Conservation (phyloP, 768 basidiomycete genomes). For the Pleurotus giganteus region DNA sequence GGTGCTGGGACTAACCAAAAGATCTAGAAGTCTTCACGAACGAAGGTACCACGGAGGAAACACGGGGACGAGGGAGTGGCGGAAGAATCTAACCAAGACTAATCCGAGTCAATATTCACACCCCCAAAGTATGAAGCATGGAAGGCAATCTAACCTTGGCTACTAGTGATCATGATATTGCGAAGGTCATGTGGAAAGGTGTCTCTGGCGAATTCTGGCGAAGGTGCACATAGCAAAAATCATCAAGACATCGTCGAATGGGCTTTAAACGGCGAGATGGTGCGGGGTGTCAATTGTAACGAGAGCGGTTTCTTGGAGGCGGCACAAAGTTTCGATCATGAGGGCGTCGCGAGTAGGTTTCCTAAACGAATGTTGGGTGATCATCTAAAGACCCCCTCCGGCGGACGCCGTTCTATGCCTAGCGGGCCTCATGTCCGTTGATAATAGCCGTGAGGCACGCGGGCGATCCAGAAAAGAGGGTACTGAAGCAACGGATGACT, state of each 20-base stretch:
- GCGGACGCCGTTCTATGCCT: slow-evolving; percentile 24
- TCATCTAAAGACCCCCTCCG: slow-evolving; percentile 19
- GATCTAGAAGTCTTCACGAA: neutral
- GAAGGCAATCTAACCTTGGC: neutral
- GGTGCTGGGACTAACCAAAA: neutral
- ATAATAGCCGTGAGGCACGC: slow-evolving; percentile 1
- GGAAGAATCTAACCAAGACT: neutral
- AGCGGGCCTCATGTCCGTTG: slow-evolving; percentile 11
- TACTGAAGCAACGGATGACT: neutral
- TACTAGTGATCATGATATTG: neutral
- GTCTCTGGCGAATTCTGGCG: neutral
- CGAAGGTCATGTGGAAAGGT: slow-evolving; percentile 1
- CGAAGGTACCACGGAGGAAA: neutral
- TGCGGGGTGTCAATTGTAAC: neutral
- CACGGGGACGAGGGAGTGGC: neutral
- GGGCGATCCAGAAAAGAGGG: slow-evolving; percentile 5
- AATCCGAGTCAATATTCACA: neutral
- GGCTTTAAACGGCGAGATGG: neutral
- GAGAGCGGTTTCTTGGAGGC: neutral
- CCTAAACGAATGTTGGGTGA: neutral
- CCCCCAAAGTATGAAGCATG: neutral
- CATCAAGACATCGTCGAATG: neutral
- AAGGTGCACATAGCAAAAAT: neutral
- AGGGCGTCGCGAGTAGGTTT: neutral
- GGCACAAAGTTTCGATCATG: slow-evolving; percentile 2